Evolutionary conservation across 1,284 basidiomycete species (phyloP).

Genomic region (Termitomyces sp.): DNA sequence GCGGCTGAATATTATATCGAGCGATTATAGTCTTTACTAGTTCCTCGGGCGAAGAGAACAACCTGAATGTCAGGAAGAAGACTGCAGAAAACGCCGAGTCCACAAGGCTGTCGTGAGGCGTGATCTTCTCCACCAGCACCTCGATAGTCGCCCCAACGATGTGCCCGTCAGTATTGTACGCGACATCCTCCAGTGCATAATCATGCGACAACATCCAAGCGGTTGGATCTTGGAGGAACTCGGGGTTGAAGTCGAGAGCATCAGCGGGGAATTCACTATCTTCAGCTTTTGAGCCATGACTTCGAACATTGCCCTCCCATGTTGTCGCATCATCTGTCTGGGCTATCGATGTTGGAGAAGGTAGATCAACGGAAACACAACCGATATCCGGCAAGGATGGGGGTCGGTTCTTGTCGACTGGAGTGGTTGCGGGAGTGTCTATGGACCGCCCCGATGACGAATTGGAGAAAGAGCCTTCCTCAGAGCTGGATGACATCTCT

Average conservation of each 20-base stretch:
- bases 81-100: slow-evolving; percentile 82
- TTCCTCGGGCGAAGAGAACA: slow-evolving; percentile 79
- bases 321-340: slow-evolving; percentile 50
- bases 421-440: slow-evolving; percentile 44
- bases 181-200: slow-evolving; percentile 76
- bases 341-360: slow-evolving; percentile 45
- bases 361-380: slow-evolving; percentile 30
- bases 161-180: slow-evolving; percentile 85
- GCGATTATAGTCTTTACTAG: slow-evolving; percentile 74
- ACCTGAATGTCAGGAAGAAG: slow-evolving; percentile 95
- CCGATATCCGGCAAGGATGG: slow-evolving; percentile 25
- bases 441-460: slow-evolving; percentile 37
- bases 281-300: slow-evolving; percentile 37
- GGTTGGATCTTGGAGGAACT: slow-evolving; percentile 38
- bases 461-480: slow-evolving; percentile 37
- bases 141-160: slow-evolving; percentile 88
- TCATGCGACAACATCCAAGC: slow-evolving; percentile 65
- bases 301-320: slow-evolving; percentile 45
- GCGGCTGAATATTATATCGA: slow-evolving; percentile 77
- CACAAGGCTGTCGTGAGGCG: slow-evolving; percentile 87
- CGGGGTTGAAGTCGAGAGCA: slow-evolving; percentile 38
- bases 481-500: slow-evolving; percentile 36
- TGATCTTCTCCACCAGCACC: slow-evolving; percentile 92
- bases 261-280: slow-evolving; percentile 50
- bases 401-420: slow-evolving; percentile 35